A percentile compares a stretch with the other conserved stretches of the same genome.
Conservation (phyloP, 1,139 yeast species). For the Geotrichum cucujoidarum region DNA sequence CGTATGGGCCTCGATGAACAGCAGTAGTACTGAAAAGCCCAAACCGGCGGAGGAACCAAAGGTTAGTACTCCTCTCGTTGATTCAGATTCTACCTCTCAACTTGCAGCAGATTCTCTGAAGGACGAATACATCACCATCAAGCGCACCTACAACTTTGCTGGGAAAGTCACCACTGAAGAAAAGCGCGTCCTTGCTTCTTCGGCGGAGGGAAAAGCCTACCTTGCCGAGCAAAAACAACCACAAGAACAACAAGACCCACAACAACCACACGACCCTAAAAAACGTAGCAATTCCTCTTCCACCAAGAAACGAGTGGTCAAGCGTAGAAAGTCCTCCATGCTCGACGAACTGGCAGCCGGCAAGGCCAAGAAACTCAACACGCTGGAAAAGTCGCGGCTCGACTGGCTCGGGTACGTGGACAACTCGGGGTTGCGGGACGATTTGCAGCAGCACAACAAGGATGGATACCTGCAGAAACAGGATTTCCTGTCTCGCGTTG, state of each 20-base stretch:
- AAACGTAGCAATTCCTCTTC: conserved; percentile 26
- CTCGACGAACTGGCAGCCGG: conserved; percentile 61
- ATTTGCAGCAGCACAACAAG: conserved; percentile 65
- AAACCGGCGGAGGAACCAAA: conserved; percentile 3
- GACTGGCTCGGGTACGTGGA: conserved; percentile 98
- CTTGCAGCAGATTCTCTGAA: conserved; percentile 2
- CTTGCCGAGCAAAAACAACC: conserved; percentile 35
- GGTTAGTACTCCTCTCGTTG: conserved; percentile 4
- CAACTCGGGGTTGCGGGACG: conserved; percentile 75
- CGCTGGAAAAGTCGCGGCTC: conserved; percentile 83
- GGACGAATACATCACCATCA: conserved; percentile 59
- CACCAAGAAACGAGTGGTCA: conserved; percentile 37
- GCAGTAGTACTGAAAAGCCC: conserved; percentile 10
- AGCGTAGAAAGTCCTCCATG: conserved; percentile 66
- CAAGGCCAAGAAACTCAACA: conserved; percentile 69
- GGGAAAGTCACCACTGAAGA: conserved; percentile 77
- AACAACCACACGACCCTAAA: conserved; percentile 15
- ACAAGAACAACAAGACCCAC: conserved; percentile 17
- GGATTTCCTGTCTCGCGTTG: conserved; percentile 78
- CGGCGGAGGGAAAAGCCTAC: conserved; percentile 86
- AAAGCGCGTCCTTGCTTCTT: conserved; percentile 65
- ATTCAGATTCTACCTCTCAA: conserved; percentile 9
- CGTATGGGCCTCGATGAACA: conserved; percentile 50
- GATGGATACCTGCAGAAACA: conserved; percentile 88
- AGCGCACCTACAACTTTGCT: conserved; percentile 80